Evolutionary conservation across 139 green algal species (phyloP).

Genomic region (Limnomonas spitsbergensis): DNA sequence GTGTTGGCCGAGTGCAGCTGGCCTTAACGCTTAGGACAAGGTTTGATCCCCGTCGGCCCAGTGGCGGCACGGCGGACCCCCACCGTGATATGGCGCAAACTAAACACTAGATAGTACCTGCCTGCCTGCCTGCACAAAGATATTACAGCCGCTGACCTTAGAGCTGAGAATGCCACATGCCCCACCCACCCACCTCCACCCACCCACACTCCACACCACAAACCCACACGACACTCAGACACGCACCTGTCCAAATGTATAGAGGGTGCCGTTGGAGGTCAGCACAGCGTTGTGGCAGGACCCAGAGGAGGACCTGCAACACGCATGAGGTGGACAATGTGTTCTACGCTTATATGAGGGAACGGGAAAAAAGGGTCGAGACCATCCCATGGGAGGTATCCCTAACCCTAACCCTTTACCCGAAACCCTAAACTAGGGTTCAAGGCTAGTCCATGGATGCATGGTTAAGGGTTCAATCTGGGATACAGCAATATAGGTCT

Average conservation of each 20-base stretch:
- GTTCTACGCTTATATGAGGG: neutral
- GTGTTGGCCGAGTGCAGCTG: no score
- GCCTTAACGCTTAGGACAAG: no score
- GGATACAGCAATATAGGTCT: no score
- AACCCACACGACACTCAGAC: neutral
- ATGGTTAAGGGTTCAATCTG: no score
- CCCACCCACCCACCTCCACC: neutral
- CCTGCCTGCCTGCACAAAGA: neutral
- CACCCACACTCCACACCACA: neutral
- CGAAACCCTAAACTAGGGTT: no score
- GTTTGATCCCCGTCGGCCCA: no score
- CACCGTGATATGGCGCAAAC: neutral
- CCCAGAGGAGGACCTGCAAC: slow-evolving; percentile 16
- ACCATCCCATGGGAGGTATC: no score
- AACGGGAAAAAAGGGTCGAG: no score
- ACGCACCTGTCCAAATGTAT: slow-evolving; percentile 9
- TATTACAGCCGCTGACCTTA: neutral
- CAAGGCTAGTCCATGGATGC: no score
- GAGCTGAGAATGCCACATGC: neutral
- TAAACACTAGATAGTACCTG: neutral
- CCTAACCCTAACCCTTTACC: no score
- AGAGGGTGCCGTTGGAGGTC: slow-evolving; percentile 4
- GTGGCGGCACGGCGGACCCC: no score
- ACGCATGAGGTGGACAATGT: neutral
- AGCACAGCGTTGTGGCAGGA: slow-evolving; percentile 6